Evolutionary conservation across 2,329 filamentous ascomycete species (phyloP), one percentile per base, ranked within the genome.

Genomic region (Sporothrix pseudoabietina): DNA sequence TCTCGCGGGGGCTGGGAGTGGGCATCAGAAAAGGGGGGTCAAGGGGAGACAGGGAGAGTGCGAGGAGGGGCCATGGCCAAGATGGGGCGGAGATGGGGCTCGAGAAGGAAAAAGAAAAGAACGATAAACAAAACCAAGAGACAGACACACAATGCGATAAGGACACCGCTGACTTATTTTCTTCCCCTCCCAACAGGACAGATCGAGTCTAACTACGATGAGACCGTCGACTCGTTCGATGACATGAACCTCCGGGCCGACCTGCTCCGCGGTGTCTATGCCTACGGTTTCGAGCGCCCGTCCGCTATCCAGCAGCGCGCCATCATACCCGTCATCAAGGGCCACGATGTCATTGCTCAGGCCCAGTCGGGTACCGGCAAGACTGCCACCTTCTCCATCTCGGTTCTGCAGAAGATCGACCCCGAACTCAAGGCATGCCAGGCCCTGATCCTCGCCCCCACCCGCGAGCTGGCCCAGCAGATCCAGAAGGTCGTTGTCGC

Each of bases 141-240:
- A 65, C 16, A 41, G 5, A 14, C 7, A 32, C 47, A 65, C 7
- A 61, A 61, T 44, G 35, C 55, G 35, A 44, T 65, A 68, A n/a
- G 35, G 3, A n/a, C 30, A 32, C 26, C 47, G n/a, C 57, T 35
- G 47, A 61, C 41, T 8, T 22, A 66, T 26, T 14, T 49, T 75
- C 54, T 57, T 55, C 22, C 72, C 70, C 41, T 74, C 19, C 3
- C 74, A 83, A 81, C 84, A 97, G 95, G 92, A 86, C 94, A 97
- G 88, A 99, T 99, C 89, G 97, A 99, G 90, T 97, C 94, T 83
- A 99, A 99, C 93, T 99, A 98, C 88, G 96, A 99, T 90, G 94
- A 98, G 90, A 94, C 95, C 82, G 95, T 96, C 85, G 97, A 99
- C 87, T 97, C 94, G 76, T 99, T 99, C 87, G 96, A 99, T 86